These are phyloP conservation scores for Citrus trifoliata DNA, from an alignment of 345 rosid species.

Conservation along the genomic window DNA sequence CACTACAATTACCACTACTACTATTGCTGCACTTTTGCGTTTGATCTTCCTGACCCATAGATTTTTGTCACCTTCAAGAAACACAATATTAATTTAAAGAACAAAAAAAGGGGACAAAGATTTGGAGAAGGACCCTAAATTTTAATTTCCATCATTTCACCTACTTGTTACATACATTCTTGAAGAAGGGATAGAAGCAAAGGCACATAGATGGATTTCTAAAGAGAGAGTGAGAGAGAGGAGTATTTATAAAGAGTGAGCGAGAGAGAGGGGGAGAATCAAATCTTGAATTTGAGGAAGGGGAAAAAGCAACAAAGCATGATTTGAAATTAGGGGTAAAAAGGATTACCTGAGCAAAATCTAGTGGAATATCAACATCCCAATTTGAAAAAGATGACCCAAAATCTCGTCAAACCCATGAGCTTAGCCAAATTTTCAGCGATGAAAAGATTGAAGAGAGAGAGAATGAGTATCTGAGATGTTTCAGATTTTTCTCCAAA, in stretches of 20 bases:
- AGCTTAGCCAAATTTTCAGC: conserved; percentile 30
- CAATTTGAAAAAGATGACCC: conserved; percentile 22
- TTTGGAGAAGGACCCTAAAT: conserved; percentile 16
- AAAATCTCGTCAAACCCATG: conserved; percentile 38
- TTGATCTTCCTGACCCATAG: conserved; percentile 47
- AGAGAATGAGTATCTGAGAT: conserved; percentile 18
- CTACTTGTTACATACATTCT: background rate
- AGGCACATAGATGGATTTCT: background rate
- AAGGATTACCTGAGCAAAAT: conserved; percentile 16
- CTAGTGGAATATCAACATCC: conserved; percentile 15
- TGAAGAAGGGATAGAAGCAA: background rate
- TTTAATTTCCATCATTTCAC: conserved; percentile 3
- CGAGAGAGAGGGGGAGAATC: conserved; percentile 1
- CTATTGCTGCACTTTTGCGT: conserved; percentile 28
- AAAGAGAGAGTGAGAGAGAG: background rate
- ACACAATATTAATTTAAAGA: background rate
- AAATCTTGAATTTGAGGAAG: background rate
- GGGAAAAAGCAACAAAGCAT: background rate
- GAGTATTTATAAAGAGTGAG: background rate
- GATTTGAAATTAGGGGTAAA: conserved; percentile 20
- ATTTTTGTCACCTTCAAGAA: conserved; percentile 24
- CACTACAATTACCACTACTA: conserved; percentile 15
- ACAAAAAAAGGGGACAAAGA: background rate
- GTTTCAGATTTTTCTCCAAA: conserved; percentile 29
- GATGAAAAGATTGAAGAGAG: conserved; percentile 9